Conservation (phyloP, 169 alveolate genomes). For the Cryptosporidium ubiquitum region DNA sequence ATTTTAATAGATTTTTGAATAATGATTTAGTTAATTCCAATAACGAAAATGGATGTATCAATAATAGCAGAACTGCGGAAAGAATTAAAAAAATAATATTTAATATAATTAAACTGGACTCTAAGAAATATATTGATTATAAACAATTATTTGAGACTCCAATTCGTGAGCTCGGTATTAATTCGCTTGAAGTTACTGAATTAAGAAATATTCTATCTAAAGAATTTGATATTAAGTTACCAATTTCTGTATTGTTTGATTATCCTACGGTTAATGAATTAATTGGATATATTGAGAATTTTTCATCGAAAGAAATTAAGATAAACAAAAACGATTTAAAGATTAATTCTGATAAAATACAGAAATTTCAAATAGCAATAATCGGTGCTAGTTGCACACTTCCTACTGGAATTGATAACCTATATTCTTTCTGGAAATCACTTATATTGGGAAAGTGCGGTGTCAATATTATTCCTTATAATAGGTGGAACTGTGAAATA, state of each 20-base stretch:
- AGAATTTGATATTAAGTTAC: slow-evolving; percentile 73
- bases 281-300: slow-evolving; percentile 74
- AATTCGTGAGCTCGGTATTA: slow-evolving; percentile 75
- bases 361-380: background rate
- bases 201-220: slow-evolving; percentile 75
- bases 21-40: background rate
- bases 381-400: slow-evolving; percentile 60
- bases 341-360: slow-evolving; percentile 7
- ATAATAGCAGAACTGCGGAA: background rate
- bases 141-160: slow-evolving; percentile 55
- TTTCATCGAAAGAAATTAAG: background rate
- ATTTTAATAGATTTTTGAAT: background rate
- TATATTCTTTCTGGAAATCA: slow-evolving; percentile 55
- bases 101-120: background rate
- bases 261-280: slow-evolving; percentile 80
- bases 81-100: slow-evolving; percentile 25
- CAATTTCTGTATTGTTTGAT: slow-evolving; percentile 78
- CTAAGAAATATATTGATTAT: background rate
- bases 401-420: slow-evolving; percentile 40
- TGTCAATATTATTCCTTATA: slow-evolving; percentile 49
- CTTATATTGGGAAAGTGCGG: slow-evolving; percentile 43
- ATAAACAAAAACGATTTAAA: background rate
- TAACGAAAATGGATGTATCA: background rate
- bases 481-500: slow-evolving; percentile 62
- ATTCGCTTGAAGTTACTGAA: slow-evolving; percentile 78